A percentile compares a stretch with the other conserved stretches of the same genome.
phyloP scores from a whole-genome alignment of 2,329 filamentous ascomycete species.

The Alternaria novae-zelandiae region DNA sequence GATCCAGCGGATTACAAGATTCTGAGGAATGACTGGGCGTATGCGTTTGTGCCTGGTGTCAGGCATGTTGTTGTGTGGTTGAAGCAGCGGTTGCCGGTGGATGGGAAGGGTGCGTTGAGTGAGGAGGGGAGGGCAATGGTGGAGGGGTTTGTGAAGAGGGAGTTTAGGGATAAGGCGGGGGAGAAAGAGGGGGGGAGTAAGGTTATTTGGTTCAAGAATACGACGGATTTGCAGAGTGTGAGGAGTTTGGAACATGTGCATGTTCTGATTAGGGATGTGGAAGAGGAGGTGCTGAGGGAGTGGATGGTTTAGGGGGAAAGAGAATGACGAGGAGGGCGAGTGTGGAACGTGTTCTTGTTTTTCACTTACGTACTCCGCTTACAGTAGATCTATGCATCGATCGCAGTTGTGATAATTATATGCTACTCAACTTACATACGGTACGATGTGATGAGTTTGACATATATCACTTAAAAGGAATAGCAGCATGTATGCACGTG shows the following conservation, averaged over 20 bases:
- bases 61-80: constrained; percentile 64
- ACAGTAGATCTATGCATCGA: rapidly evolving
- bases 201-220: constrained; percentile 71
- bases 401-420: background rate
- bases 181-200: constrained; percentile 51
- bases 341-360: too few species aligned
- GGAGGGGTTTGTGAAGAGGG: constrained; percentile 43
- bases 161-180: constrained; percentile 54
- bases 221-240: constrained; percentile 66
- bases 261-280: constrained; percentile 74
- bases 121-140: constrained; percentile 35
- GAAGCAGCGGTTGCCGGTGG: constrained; percentile 44
- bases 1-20: constrained; percentile 62
- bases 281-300: constrained; percentile 56
- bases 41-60: constrained; percentile 62
- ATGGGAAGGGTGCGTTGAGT: constrained; percentile 41
- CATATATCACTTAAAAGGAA: background rate
- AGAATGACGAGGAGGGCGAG: too few species aligned
- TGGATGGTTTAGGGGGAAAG: constrained; percentile 10
- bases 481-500: background rate
- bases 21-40: constrained; percentile 69
- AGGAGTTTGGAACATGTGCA: constrained; percentile 74
- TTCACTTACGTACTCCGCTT: background rate
- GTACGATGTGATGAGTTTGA: background rate
- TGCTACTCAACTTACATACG: background rate